Percentiles rank a stretch among this genome's conserved stretches.
Evolutionary conservation across 2,329 filamentous ascomycete genomes (phyloP).

Genomic region (Fusarium oligoseptatum): DNA sequence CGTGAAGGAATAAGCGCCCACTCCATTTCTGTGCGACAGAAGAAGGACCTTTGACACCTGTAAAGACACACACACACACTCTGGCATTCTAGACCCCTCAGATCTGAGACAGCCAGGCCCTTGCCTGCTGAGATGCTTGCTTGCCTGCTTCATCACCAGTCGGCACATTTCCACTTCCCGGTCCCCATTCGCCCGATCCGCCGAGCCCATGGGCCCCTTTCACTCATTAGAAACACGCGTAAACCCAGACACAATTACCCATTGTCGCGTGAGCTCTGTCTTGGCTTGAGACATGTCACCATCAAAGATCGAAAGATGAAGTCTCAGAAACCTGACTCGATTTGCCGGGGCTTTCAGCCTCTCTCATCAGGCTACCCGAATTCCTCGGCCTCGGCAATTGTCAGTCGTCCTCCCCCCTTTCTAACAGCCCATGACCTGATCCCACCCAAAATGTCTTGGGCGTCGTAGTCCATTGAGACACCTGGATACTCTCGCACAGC

Average conservation of each 20-base stretch:
- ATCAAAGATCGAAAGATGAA: slow-evolving; percentile 27
- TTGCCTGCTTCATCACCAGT: background rate
- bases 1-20: slow-evolving; percentile 10
- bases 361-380: background rate
- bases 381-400: slow-evolving; percentile 14
- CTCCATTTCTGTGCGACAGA: background rate
- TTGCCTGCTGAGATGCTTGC: background rate
- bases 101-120: background rate
- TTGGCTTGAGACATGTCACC: slow-evolving; percentile 21
- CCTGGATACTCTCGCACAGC: slow-evolving; percentile 6
- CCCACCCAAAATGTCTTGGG: slow-evolving; percentile 23
- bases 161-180: slow-evolving; percentile 6
- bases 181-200: slow-evolving; percentile 17
- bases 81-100: background rate
- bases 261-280: slow-evolving; percentile 18
- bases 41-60: background rate
- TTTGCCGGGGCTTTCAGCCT: background rate
- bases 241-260: background rate
- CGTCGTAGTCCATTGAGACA: slow-evolving; percentile 8
- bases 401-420: background rate
- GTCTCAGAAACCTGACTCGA: slow-evolving; percentile 4
- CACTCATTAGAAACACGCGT: background rate
- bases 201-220: slow-evolving; percentile 12
- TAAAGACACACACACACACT: background rate
- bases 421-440: slow-evolving; percentile 28